phyloP scores from a whole-genome alignment of 2,329 filamentous ascomycete species.

The Alternaria ethzedia region DNA sequence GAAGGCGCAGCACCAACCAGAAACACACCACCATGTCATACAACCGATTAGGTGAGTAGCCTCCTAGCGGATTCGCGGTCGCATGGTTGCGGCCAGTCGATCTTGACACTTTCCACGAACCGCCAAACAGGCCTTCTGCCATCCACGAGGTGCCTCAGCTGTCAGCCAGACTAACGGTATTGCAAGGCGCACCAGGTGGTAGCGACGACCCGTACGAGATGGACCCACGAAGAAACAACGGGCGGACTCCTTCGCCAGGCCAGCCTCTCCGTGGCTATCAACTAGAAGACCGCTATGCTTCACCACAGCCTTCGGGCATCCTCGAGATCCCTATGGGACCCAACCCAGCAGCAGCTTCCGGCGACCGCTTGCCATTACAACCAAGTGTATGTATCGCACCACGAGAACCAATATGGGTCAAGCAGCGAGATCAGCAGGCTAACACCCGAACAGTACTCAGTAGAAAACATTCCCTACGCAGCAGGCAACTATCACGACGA shows the following conservation, averaged over 20 bases:
- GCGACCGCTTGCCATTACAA: slow-evolving; percentile 81
- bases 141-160: background rate
- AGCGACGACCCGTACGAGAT: slow-evolving; percentile 48
- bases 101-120: background rate
- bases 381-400: slow-evolving; percentile 70
- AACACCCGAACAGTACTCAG: slow-evolving; percentile 64
- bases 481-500: slow-evolving; percentile 66
- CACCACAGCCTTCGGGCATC: slow-evolving; percentile 48
- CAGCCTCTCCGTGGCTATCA: slow-evolving; percentile 80
- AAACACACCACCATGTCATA: slow-evolving; percentile 39
- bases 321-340: slow-evolving; percentile 74
- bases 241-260: slow-evolving; percentile 74
- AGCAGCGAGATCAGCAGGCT: slow-evolving; percentile 1
- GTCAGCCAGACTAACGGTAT: slow-evolving; percentile 11
- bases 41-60: slow-evolving; percentile 46
- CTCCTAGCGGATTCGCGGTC: background rate
- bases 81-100: background rate
- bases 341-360: slow-evolving; percentile 63
- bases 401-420: background rate
- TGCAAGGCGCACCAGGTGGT: slow-evolving; percentile 26
- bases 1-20: slow-evolving; percentile 27
- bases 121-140: background rate
- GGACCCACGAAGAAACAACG: slow-evolving; percentile 58
- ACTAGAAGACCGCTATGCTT: slow-evolving; percentile 76
- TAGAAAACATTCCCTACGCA: slow-evolving; percentile 71